Base-by-base conservation (phyloP, 164 flowering plant species). In the Annona squamosa region DNA sequence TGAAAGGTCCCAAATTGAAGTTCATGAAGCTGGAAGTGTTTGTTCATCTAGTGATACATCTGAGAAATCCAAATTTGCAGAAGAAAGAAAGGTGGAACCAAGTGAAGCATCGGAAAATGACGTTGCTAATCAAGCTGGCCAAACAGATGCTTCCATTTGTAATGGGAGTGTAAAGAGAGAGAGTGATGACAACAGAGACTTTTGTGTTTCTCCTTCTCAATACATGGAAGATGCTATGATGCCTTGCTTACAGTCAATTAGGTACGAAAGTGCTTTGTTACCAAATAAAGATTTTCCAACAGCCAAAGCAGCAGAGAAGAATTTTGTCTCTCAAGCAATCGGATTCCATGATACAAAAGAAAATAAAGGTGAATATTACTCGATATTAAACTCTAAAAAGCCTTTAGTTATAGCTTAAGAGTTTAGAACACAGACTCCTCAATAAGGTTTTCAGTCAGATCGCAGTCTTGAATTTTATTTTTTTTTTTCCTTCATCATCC, bases 251-350 rank as follows among this genome's bases (percentile, higher is more conserved):
- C 70, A 67, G 63, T 66, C 61, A 62, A 47, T 78, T 75, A 77
- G 47, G 67, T 76, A 78, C 69, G 82, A 72, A 74, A 81, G 76
- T 76, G 80, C 76, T 72, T 72, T 81, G 71, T 79, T 73, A 52
- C 67, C 65, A 48, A 78, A 72, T 66, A 46, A 71, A 46, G 56
- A 26, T 4, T 44, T 43, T 46, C 9, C 56, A 18, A 46, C 56
- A 26, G 10, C 10, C 59, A 19, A 67, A 56, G 71, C 56, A 37
- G 68, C 67, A 46, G 64, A 62, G 57, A 61, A 75, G n/a, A 70
- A 75, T 65, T 57, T 5, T 16, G 42, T 44, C 63, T 46, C 41
- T 65, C 10, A 69, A 67, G 61, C 37, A 16, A 46, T 13, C 2
- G 59, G 70, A 67, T 57, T 78, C 63, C 75, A 72, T 67, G 75